These are phyloP conservation scores for Plenodomus lindquistii DNA, from an alignment of 2,329 filamentous ascomycete species.

Conservation along the genomic window DNA sequence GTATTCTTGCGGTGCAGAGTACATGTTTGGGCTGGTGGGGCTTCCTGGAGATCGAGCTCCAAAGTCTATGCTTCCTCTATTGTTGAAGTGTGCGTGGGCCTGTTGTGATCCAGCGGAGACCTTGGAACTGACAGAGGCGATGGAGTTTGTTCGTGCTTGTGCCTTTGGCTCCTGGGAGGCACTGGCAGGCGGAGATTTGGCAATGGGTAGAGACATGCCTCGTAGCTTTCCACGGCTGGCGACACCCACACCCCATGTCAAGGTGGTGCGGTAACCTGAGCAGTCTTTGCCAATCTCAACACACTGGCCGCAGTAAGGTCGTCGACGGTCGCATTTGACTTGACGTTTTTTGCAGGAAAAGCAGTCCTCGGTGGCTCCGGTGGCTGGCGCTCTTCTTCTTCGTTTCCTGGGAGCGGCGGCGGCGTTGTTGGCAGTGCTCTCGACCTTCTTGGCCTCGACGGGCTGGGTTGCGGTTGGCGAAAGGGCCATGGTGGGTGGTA, in stretches of 20 bases:
- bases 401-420: slow-evolving; percentile 60
- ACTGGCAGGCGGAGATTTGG: slow-evolving; percentile 46
- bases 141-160: slow-evolving; percentile 26
- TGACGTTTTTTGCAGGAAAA: slow-evolving; percentile 87
- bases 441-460: slow-evolving; percentile 38
- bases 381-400: slow-evolving; percentile 83
- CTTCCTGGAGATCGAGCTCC: slow-evolving; percentile 39
- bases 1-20: slow-evolving; percentile 43
- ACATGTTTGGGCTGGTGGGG: slow-evolving; percentile 41
- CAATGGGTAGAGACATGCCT: slow-evolving; percentile 75
- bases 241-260: slow-evolving; percentile 96
- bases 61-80: slow-evolving; percentile 41
- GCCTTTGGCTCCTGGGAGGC: slow-evolving; percentile 34
- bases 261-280: slow-evolving; percentile 92
- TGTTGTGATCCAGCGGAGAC: slow-evolving; percentile 26
- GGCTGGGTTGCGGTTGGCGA: slow-evolving; percentile 38
- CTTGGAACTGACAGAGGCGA: slow-evolving; percentile 22
- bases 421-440: slow-evolving; percentile 34
- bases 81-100: slow-evolving; percentile 30
- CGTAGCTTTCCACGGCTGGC: slow-evolving; percentile 93
- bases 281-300: slow-evolving; percentile 90
- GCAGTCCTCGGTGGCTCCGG: slow-evolving; percentile 91
- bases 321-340: slow-evolving; percentile 83
- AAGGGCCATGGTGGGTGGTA: slow-evolving; percentile 35
- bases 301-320: slow-evolving; percentile 94